Evolutionary conservation across 345 rosid species (phyloP), one percentile per base, ranked within the genome.

Genomic region (Brassica incana): DNA sequence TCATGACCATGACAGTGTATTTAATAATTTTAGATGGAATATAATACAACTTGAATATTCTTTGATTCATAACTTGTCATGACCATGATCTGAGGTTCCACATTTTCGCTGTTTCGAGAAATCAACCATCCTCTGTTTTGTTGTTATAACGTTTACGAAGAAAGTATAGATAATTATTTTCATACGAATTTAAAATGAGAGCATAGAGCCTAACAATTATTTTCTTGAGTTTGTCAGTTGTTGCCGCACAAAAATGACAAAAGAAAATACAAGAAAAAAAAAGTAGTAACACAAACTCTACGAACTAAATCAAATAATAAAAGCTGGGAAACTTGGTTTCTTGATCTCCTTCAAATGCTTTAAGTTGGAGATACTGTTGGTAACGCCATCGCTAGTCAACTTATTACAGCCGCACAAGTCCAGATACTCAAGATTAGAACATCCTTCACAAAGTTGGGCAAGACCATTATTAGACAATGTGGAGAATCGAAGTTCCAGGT

Each of bases 351-450:
- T 61, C 65, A 61, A 61, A 61, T 61, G 33, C 65, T 25, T 61
- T 25, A 61, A 25, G 2, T 11, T 61, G 1, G 32, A 60, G 32
- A 25, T 61, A 11, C 33, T 9, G 33, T 23, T 23, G 10, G 15
- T 25, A 25, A 87, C 85, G 16, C 85, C 91, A 75, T 90, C 74
- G 48, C 86, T 75, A 0, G 82, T 87, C 86, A 93, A 83, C 76
- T 87, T 87, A 0, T 73, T 81, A 82, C 92, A 90, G 14, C 89
- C 92, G 1, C 30, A 89, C 62, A 93, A 78, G 73, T 90, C 95
- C 83, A 91, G 15, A 72, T 69, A 85, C 82, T 86, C 85, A 0
- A 91, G 85, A 58, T 87, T 77, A 23, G 25, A 58, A 78, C 92
- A 90, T 43, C 82, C 76, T 50, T 87, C 77, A 60, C 92, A 88